These are phyloP conservation scores for Blastobotrys illinoisensis DNA, from an alignment of 1,139 yeast genomes.

Conservation along the genomic window DNA sequence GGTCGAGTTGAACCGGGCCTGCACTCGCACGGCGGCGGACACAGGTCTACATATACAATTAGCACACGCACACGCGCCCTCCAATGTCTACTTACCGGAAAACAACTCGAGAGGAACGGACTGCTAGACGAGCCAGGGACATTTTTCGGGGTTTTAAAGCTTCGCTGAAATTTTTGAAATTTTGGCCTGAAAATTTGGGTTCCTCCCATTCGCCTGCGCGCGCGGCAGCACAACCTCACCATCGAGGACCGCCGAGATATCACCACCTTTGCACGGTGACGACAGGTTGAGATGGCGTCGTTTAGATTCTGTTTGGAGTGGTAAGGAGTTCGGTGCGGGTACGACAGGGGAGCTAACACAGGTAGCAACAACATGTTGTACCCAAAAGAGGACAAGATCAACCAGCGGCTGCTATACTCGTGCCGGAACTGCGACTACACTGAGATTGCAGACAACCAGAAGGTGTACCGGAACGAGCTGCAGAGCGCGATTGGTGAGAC, in stretches of 20 bases:
- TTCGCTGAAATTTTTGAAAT: slow-evolving; percentile 3
- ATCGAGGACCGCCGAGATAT: neutral
- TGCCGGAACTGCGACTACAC: slow-evolving; percentile 95
- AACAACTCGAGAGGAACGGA: slow-evolving; percentile 29
- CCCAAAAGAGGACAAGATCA: slow-evolving; percentile 88
- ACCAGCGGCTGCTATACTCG: slow-evolving; percentile 69
- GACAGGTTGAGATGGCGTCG: slow-evolving; percentile 59
- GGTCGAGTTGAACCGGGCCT: slow-evolving; percentile 49
- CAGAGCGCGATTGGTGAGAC: slow-evolving; percentile 84
- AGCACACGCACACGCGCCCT: neutral
- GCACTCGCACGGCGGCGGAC: neutral
- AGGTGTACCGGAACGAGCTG: slow-evolving; percentile 89
- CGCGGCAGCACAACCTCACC: neutral
- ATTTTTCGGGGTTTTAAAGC: slow-evolving; percentile 8
- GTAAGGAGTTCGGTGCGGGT: slow-evolving; percentile 26
- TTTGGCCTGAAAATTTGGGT: slow-evolving; percentile 1
- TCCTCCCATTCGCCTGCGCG: slow-evolving; percentile 1
- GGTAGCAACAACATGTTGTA: slow-evolving; percentile 88
- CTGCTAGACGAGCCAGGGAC: slow-evolving; percentile 29
- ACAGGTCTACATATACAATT: neutral
- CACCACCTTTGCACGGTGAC: neutral
- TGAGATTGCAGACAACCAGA: slow-evolving; percentile 82
- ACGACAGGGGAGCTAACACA: slow-evolving; percentile 9
- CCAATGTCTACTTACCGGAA: slow-evolving; percentile 22
- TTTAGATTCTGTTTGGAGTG: slow-evolving; percentile 91